Base-by-base conservation (phyloP, 441 rosid genomes). In the Syzygium syzygioides region DNA sequence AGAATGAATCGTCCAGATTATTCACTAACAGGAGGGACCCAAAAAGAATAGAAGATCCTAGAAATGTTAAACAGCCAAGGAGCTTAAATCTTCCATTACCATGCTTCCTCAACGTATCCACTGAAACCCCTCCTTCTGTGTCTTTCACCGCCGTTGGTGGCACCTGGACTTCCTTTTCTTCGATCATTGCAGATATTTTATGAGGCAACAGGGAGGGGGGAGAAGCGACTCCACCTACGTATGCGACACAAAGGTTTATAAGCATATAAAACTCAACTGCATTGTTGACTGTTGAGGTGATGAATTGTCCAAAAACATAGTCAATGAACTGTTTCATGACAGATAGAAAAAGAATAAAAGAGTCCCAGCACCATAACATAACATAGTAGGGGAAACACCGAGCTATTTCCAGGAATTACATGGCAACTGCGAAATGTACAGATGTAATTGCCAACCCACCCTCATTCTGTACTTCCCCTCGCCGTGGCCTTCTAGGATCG, bases 361-460 rank as follows among this genome's bases (percentile, higher is more conserved):
- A 23, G 41, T 12, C 62, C 25, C 25, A 19, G 41, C 41, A 52
- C 48, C 86, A 55, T 41, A 53, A 85, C 86, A 55, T 41, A 53
- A 85, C 26, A 30, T 85, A 85, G 48, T 53, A 52, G 45, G 9
- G 66, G 60, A 55, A 86, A 55, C 37, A 48, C 85, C n/a, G 86
- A 89, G 28, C 45, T 15, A 89, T 32, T 84, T 87, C 56, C 66
- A 89, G 88, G 62, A 87, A 90, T 94, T 97, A 97, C 99, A 96
- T 93, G 99, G 99, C 95, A 95, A 92, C 86, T 96, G 99, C 64
- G 99, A 97, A 91, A 95, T 94, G 94, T 95, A 98, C 84, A 96
- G 53, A 92, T 98, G 98, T 88, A 98, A 91, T 80, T 93, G 92
- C 94, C 95, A 95, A 7, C 94, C 98, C 64, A 87, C 90, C 91